Evolutionary conservation across 768 basidiomycete genomes (phyloP), one percentile per base, ranked within the genome.

Genomic region (Russula sp.): DNA sequence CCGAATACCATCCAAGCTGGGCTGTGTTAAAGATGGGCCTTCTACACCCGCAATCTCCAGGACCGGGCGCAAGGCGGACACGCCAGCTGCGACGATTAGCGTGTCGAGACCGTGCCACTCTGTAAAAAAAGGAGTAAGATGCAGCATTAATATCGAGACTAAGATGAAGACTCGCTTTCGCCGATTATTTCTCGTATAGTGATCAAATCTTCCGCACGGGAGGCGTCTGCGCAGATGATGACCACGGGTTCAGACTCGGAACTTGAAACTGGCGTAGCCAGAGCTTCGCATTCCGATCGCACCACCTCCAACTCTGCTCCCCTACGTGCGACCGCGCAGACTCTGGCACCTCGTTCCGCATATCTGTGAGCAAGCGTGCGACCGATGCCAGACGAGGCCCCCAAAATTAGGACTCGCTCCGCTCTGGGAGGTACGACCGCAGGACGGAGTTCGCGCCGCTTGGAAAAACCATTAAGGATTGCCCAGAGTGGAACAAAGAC

Each of bases 101-200:
- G 94, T 96, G 73, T 96, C 94, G 1, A 95, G 68, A 18, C 92
- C 90, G 1, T 76, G 77, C 92, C 92, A 94, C 67, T 79, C 94
- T 95, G 40, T 20, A 24, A 52, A 30, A 7, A 55, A 53, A 10
- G 13, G 26, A 24, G 46, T 59, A 26, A 64, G 46, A 32, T n/a
- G 32, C 28, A 18, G 22, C 16, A 40, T 30, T 18, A 5, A 9
- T 53, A 14, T 38, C 28, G 8, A 22, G 26, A 36, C 5, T 0
- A 13, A 20, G 34, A 10, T n/a, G 48, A 36, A 30, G 44, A 76
- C 84, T 49, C 57, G 90, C 93, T 81, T 67, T 76, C 74, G 50
- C 82, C 77, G 28, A 95, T 62, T 0, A 72, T 69, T 11, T 78
- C 76, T 54, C 90, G 75, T 14, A 92, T 71, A 5, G 74, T 74